Base-by-base conservation (phyloP, 805 yeast species). In the Starmerella gropengiesseri region DNA sequence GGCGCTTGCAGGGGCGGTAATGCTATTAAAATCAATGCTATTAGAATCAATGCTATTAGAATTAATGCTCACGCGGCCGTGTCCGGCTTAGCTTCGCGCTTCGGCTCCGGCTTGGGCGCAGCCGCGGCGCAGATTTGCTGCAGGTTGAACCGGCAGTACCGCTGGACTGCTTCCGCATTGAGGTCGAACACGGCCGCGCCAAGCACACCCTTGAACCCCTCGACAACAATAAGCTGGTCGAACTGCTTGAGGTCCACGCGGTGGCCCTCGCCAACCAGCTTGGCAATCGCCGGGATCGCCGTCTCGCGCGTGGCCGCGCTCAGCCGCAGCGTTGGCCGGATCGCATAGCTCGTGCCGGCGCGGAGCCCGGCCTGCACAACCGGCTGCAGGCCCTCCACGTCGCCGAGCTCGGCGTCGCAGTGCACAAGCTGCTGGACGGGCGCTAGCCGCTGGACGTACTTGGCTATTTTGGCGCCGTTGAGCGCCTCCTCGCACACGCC, bases 121-220 rank as follows among this genome's bases (percentile, higher is more conserved):
- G 29, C 28, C 7, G 37, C n/a, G n/a, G n/a, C 37, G 25, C 37
- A 34, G n/a, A 89, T 78, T 63, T 81, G 93, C 56, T 84, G 89
- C 31, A 91, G 62, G 57, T 91, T 91, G 62, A 72, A 85, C 56
- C 77, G 78, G 53, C 74, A 77, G 46, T 72, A 69, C 49, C 68
- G 63, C 18, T 73, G 76, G 54, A 74, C 84, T 43, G 74, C 73
- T n/a, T 19, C 37, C 5, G 52, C 51, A 14, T 39, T 40, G 2
- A 35, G 22, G 43, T 74, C 71, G 2, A 84, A 85, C 5, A 86
- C 89, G 50, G 91, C 70, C 74, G 84, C 77, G 6, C 98, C 98
- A 26, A 91, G 71, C 48, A 82, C 81, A 49, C 75, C 81, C 64
- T 87, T 89, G 64, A 79, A 89, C 57, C 95, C 82, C 59, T 85